These are phyloP conservation scores for Gillenia trifoliata DNA, from an alignment of 306 rosid species.

Conservation along the genomic window DNA sequence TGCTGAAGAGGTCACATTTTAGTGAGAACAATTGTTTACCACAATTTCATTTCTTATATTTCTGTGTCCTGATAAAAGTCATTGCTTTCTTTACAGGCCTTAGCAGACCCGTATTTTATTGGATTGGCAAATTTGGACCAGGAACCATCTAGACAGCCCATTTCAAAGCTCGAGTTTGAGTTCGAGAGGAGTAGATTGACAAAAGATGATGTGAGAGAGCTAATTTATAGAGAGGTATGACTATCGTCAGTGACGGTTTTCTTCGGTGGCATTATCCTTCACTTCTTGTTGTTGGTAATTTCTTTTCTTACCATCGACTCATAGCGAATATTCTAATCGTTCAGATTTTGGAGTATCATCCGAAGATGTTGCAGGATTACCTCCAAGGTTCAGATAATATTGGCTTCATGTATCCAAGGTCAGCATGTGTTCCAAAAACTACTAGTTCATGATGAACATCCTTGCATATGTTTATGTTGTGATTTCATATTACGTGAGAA, in stretches of 20 bases:
- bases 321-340: slow-evolving; percentile 12
- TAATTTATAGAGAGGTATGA: slow-evolving; percentile 63
- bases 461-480: too few relatives aligned
- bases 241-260: slow-evolving; percentile 2
- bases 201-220: slow-evolving; percentile 53
- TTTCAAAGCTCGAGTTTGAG: slow-evolving; percentile 59
- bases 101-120: slow-evolving; percentile 53
- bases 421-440: slow-evolving; percentile 1
- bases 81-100: slow-evolving; percentile 41
- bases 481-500: not conserved
- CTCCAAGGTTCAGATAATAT: slow-evolving; percentile 42
- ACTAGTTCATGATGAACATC: not conserved
- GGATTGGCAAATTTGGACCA: slow-evolving; percentile 46
- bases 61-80: slow-evolving; percentile 4
- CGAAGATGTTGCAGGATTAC: slow-evolving; percentile 60
- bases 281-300: slow-evolving; percentile 7
- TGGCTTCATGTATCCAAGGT: slow-evolving; percentile 72
- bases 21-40: too few relatives aligned
- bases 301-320: slow-evolving; percentile 6
- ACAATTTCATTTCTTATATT: not conserved
- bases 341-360: slow-evolving; percentile 73
- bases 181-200: slow-evolving; percentile 53
- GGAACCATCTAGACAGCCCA: slow-evolving; percentile 52
- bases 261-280: not conserved
- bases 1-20: slow-evolving; percentile 48